phyloP scores from a whole-genome alignment of 139 green algal species.

The Nannochloris sp. region DNA sequence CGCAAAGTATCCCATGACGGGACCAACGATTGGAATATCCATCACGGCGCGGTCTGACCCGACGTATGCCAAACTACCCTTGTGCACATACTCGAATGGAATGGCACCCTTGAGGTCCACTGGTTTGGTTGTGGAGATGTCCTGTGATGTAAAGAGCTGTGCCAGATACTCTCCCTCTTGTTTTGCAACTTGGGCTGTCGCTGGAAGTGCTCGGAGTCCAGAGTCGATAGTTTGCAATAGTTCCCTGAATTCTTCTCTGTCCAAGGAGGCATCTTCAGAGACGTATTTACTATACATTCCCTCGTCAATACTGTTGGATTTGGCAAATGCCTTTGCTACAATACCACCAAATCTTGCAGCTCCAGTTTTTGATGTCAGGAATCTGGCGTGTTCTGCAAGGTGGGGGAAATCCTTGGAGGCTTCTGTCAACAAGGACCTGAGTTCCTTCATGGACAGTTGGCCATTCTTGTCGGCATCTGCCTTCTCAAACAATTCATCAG shows the following conservation, averaged over 20 bases:
- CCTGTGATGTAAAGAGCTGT: conserved; percentile 14
- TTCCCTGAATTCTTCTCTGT: conserved; percentile 57
- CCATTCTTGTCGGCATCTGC: conserved; percentile 37
- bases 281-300: conserved; percentile 12
- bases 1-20: conserved; percentile 51
- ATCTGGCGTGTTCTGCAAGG: conserved; percentile 65
- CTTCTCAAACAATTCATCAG: conserved; percentile 51
- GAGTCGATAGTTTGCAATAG: conserved; percentile 62
- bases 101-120: background rate
- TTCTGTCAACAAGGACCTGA: conserved; percentile 41
- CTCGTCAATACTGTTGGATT: conserved; percentile 4
- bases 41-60: conserved; percentile 80
- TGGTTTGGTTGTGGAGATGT: background rate
- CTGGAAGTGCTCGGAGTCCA: conserved; percentile 61
- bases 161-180: conserved; percentile 82
- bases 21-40: conserved; percentile 66
- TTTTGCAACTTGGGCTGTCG: conserved; percentile 77
- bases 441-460: conserved; percentile 47
- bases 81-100: conserved; percentile 58
- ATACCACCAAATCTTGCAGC: conserved; percentile 31
- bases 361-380: conserved; percentile 49
- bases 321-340: conserved; percentile 20
- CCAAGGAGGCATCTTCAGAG: conserved; percentile 28
- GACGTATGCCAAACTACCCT: conserved; percentile 79
- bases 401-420: conserved; percentile 65